These are phyloP conservation scores for Candida broadrunensis DNA, from an alignment of 805 yeast species.

Conservation along the genomic window DNA sequence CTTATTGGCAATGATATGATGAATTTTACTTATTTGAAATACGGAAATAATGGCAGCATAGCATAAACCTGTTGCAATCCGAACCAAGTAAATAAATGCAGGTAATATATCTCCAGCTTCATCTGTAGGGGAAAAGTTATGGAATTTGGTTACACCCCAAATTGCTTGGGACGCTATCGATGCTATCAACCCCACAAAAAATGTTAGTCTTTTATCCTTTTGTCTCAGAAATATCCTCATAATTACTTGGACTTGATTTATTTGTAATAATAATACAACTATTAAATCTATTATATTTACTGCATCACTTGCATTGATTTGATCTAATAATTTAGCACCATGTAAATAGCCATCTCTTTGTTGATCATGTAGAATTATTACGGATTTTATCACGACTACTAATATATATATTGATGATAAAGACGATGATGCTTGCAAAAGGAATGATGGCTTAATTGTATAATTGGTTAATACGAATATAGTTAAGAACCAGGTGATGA, in stretches of 20 bases:
- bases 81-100: conserved; percentile 68
- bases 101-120: conserved; percentile 59
- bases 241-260: conserved; percentile 69
- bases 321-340: conserved; percentile 43
- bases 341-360: conserved; percentile 41
- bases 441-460: conserved; percentile 56
- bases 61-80: conserved; percentile 68
- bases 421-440: conserved; percentile 48
- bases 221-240: conserved; percentile 66
- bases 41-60: conserved; percentile 64
- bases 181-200: conserved; percentile 55
- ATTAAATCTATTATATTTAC: conserved; percentile 58
- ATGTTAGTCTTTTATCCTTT: conserved; percentile 62
- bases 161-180: conserved; percentile 56
- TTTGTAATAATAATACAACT: conserved; percentile 53
- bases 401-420: conserved; percentile 56
- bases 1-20: conserved; percentile 46
- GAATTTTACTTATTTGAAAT: conserved; percentile 49
- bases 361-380: conserved; percentile 46
- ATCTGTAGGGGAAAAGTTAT: conserved; percentile 29
- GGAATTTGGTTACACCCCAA: conserved; percentile 67
- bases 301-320: conserved; percentile 40
- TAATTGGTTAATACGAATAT: conserved; percentile 63
- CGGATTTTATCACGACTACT: conserved; percentile 46
- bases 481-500: conserved; percentile 61